Evolutionary conservation across 179 eudicot genomes (phyloP), one percentile per base, ranked within the genome.

Genomic region (Corrigiola litoralis): DNA sequence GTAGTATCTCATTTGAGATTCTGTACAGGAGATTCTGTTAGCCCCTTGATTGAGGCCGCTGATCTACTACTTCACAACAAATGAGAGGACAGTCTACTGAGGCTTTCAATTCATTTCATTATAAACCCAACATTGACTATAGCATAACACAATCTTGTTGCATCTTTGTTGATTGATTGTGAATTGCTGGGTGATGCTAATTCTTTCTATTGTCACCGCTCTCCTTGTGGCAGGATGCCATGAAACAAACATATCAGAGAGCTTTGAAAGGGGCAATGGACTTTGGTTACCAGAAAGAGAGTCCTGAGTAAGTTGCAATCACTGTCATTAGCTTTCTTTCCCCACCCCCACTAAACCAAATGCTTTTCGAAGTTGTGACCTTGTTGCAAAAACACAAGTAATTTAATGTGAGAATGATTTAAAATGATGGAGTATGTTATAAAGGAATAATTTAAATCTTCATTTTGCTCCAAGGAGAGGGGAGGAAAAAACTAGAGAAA

Each of bases 181-280:
- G 40, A 32, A 32, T 54, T 33, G 47, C 33, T 55, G 2, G 17
- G 44, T 53, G 60, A 45, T 42, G 54, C 55, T 56, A 50, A 54
- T 52, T 67, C 17, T 16, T 56, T 27, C 16, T 71, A 46, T 51
- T 56, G 33, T 70, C 23, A 28, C 12, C 13, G 33, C 18, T 18
- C 21, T 74, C 21, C 59, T 52, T 42, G n/a, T 77, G 78, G 71
- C 87, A 95, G 99, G 97, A 95, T 65, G 90, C 96, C 24, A 87
- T 95, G 95, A 95, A 91, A 76, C 96, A 95, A 77, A 91, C 97
- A 1, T 88, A 90, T 62, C 88, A 88, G 65, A 88, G 89, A 79
- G 74, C 82, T 31, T 71, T 90, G 27, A 95, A 88, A 79, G 91
- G 96, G 65, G 97, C 99, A 52, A 70, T 76, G 13, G 99, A 95